Evolutionary conservation across 192 early-diverging fungal genomes (phyloP), one percentile per base, ranked within the genome.

Genomic region (Linderina pennispora): DNA sequence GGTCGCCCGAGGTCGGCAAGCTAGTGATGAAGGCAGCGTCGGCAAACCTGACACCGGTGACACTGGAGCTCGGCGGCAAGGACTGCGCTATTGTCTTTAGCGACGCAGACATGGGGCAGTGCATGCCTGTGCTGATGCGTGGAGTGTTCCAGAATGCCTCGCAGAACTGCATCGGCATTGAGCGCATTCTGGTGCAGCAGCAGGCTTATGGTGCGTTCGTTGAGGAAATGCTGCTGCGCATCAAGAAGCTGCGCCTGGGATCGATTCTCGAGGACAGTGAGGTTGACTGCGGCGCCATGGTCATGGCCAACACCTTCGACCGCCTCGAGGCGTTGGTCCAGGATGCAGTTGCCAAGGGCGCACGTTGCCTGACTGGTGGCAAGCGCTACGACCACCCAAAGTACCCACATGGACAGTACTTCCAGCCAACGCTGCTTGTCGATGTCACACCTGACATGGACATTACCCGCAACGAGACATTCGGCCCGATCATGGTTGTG

Each of bases 11-110:
- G 40, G 89, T 92, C 11, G 91, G 91, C 34, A 82, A 81, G 56
- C 51, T 81, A 21, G 80, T 94, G 17, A 88, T 89, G 72, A 58
- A 48, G 19, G 68, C 81, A 6, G 89, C 90, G n/a, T 73, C 86
- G 22, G 55, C 62, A 14, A 73, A 74, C 6, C 73, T 94, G 46
- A 89, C 85, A 5, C 91, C 91, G 0, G 86, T 84, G 45, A 77
- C 89, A 9, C 77, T 94, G n/a, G 91, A 94, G 65, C 72, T 94
- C 14, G 91, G 91, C 19, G 91, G 91, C 24, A 93, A 93, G 70
- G 91, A 93, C 74, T 81, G 82, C 33, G 87, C 87, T 20, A 83
- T 93, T 40, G 65, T 90, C 7, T 83, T 87, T 48, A 77, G 78
- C 35, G 88, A 91, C 52, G 69, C 79, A 7, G 80, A 88, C 53